A percentile compares a stretch with the other conserved stretches of the same genome.
Evolutionary conservation across 306 rosid species (phyloP).

Genomic region (Cajanus cajan): DNA sequence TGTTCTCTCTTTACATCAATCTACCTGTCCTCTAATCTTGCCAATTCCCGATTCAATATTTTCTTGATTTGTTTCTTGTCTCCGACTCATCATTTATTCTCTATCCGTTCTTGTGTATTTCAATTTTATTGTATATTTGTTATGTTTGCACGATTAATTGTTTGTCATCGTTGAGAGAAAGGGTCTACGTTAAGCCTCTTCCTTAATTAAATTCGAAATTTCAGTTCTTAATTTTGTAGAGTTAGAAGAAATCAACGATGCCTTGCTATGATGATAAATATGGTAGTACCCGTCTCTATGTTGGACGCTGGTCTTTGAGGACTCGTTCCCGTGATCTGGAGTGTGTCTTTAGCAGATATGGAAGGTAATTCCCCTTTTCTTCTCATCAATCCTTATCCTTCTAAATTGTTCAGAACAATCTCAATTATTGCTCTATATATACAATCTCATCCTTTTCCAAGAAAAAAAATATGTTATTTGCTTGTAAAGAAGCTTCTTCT

Average conservation of each 20-base stretch:
- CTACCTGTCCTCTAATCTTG: background rate
- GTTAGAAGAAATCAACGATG: slow-evolving; percentile 36
- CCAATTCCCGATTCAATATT: background rate
- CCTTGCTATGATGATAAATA: slow-evolving; percentile 71
- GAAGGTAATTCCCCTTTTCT: slow-evolving; percentile 43
- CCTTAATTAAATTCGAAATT: background rate
- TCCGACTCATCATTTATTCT: background rate
- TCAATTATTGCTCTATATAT: background rate
- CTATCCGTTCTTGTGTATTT: background rate
- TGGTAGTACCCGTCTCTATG: slow-evolving; percentile 58
- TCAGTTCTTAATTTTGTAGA: slow-evolving; percentile 17
- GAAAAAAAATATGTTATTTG: background rate
- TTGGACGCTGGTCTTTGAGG: slow-evolving; percentile 55
- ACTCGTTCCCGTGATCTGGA: slow-evolving; percentile 67
- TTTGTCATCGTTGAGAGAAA: background rate
- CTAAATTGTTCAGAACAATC: background rate
- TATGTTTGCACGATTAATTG: background rate
- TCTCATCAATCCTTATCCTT: background rate
- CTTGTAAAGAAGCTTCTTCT: no score
- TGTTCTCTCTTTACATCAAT: background rate
- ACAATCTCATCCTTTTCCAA: background rate
- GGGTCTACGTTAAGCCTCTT: background rate
- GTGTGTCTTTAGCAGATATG: slow-evolving; percentile 54
- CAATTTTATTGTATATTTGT: background rate
- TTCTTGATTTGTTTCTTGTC: background rate